Base-by-base conservation (phyloP, 306 rosid species). In the Fragaria iinumae region DNA sequence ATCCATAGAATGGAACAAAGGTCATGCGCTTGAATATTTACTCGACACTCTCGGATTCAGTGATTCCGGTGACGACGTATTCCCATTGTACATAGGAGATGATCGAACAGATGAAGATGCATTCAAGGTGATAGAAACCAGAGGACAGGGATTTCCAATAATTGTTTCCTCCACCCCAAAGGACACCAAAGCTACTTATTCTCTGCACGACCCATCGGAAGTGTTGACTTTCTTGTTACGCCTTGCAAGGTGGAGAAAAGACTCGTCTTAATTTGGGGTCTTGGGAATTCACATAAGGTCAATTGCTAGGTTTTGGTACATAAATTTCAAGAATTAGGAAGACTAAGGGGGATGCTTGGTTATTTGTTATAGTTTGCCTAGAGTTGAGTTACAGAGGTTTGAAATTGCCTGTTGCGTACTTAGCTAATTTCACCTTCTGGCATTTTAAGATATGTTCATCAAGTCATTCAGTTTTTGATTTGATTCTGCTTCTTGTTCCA, bases 21-120 rank as follows among this genome's bases (percentile, higher is more conserved):
- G 98, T 25, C 87, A 95, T 82, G 98, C 97, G 25, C 81, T 95
- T 36, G 91, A 90, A 72, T 95, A 92, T 80, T 86, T 89, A 78
- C 93, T 92, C 9, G 87, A 88, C 78, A 87, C 83, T 27, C 81
- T 92, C 12, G 97, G 97, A 32, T 78, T 90, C 55, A 65, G 84
- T 85, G 80, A 77, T 67, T 83, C 82, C 55, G 56, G 67, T 62
- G 89, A 92, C 16, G 80, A 92, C 16, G 80, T 95, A 74, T 86
- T 95, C 77, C 98, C 98, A 0, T 10, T 92, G 56, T 92, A 92
- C 64, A 90, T 92, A 0, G 98, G 98, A 0, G 98, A 95, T 39
- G 98, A 95, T 87, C 93, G 86, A 81, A 88, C 90, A 0, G 98
- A 95, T 55, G 98, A 95, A 82, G 98, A 95, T 75, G 97, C 98